Evolutionary conservation across 2,329 filamentous ascomycete species (phyloP), one percentile per base, ranked within the genome.

Genomic region (Trichoderma asperellum): DNA sequence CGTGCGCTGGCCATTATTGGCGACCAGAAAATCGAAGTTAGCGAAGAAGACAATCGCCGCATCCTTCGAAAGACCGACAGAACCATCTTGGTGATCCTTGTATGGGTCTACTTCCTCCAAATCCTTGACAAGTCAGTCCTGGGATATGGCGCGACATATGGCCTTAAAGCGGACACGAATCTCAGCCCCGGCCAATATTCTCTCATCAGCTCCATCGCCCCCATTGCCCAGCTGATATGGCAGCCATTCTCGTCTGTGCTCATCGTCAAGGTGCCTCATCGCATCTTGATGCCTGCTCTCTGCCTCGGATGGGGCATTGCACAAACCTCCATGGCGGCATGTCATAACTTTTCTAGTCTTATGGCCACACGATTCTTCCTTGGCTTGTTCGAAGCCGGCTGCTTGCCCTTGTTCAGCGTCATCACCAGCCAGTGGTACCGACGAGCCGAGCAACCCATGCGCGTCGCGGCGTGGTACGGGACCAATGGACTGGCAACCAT

Each of bases 381-480:
- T 0, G 78, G 77, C 5, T 79, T 84, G 18, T 81, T 81, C 27
- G 86, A 88, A 75, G 86, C 85, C 0, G 86, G 84, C 0, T 88
- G 83, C 57, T 76, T 85, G 14, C 83, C 83, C 0, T 76, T 84
- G 0, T 84, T 84, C 71, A 79, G 80, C 18, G 77, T 85, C 73
- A 80, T 85, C 68, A 85, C 82, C 0, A 79, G 79, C 4, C 81
- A 83, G 74, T 86, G 83, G 79, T 85, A 86, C 72, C 74, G 81
- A 1, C 76, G 81, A 1, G 77, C 78, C 52, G 88, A 92, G 73
- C 89, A 91, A 76, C 88, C 89, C 0, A 76, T 89, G 32, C 83
- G 89, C 0, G 84, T 90, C 3, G 88, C 88, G 0, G 84, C 85
- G n/a, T 92, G 89, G 89, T 91, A 91, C 72, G 82, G 86, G 4